Evolutionary conservation across 805 yeast genomes (phyloP).

Genomic region (Tetrapisispora pingtungensis): DNA sequence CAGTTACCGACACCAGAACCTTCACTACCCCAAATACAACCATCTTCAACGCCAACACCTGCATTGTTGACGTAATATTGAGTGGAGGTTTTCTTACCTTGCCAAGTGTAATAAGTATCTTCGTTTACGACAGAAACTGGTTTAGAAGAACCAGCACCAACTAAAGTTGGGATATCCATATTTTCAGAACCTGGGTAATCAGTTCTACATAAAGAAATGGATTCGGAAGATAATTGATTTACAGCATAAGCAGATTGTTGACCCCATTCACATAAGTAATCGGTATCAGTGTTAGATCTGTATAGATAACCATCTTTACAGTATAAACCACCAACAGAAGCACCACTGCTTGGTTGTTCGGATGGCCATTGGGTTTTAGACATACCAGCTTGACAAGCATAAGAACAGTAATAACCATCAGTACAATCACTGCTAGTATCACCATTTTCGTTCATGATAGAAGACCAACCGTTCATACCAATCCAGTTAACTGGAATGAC

Average conservation of each 20-base stretch:
- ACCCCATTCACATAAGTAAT: slow-evolving; percentile 86
- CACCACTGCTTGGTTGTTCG: slow-evolving; percentile 77
- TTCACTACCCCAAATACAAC: slow-evolving; percentile 85
- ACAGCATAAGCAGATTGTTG: slow-evolving; percentile 55
- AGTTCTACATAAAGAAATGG: slow-evolving; percentile 90
- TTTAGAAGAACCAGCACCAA: slow-evolving; percentile 52
- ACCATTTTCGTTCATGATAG: slow-evolving; percentile 32
- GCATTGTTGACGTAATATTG: slow-evolving; percentile 97
- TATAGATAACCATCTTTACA: slow-evolving; percentile 80
- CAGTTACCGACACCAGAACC: slow-evolving; percentile 89
- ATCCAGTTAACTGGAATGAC: slow-evolving; percentile 52
- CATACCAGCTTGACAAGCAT: slow-evolving; percentile 98
- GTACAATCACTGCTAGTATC: slow-evolving; percentile 56
- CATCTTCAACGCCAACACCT: slow-evolving; percentile 81
- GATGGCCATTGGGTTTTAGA: slow-evolving; percentile 98
- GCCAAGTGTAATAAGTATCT: slow-evolving; percentile 71
- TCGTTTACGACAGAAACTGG: slow-evolving; percentile 75
- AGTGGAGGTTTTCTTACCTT: slow-evolving; percentile 74
- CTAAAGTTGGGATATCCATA: slow-evolving; percentile 90
- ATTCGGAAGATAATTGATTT: slow-evolving; percentile 43
- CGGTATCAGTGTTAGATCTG: slow-evolving; percentile 59
- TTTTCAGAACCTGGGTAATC: slow-evolving; percentile 99
- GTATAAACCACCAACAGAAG: slow-evolving; percentile 84
- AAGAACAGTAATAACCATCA: slow-evolving; percentile 92
- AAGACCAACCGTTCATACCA: slow-evolving; percentile 42